Percentiles rank a stretch among this genome's conserved stretches.
These are phyloP conservation scores for Fragosphaeria purpurea DNA, from an alignment of 2,329 filamentous ascomycete species.

Conservation along the genomic window DNA sequence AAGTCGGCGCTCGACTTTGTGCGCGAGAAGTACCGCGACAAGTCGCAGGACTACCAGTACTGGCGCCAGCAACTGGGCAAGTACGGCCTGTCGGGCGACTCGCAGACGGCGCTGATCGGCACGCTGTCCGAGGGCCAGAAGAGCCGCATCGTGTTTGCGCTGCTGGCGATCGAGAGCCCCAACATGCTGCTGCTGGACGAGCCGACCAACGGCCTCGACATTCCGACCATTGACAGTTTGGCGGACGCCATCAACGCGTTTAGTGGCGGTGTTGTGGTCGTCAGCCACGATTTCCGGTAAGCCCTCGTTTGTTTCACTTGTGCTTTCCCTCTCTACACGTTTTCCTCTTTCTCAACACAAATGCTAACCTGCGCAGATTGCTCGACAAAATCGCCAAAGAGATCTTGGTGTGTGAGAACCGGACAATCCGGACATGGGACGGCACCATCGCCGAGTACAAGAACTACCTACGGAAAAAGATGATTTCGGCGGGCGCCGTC, in stretches of 20 bases:
- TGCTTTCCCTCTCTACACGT: neutral
- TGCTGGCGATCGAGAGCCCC: conserved; percentile 87
- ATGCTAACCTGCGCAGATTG: conserved; percentile 46
- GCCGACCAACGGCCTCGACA: conserved; percentile 98
- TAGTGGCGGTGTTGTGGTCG: conserved; percentile 92
- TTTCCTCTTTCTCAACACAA: neutral
- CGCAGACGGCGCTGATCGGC: conserved; percentile 95
- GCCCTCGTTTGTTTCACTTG: conserved; percentile 18
- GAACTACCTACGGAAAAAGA: conserved; percentile 98
- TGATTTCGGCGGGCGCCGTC: conserved; percentile 79
- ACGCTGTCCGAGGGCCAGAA: conserved; percentile 97
- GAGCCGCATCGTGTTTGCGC: conserved; percentile 93
- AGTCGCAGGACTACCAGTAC: conserved; percentile 97
- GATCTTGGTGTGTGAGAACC: conserved; percentile 98
- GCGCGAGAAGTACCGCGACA: conserved; percentile 80
- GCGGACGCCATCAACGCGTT: conserved; percentile 97
- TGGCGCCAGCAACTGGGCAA: conserved; percentile 95
- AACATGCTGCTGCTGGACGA: conserved; percentile 99
- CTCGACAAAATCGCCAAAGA: conserved; percentile 99
- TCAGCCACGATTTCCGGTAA: conserved; percentile 98
- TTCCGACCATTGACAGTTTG: conserved; percentile 93
- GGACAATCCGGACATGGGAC: conserved; percentile 82
- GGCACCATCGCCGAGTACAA: conserved; percentile 92
- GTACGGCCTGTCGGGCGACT: conserved; percentile 86
- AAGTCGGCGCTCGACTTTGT: conserved; percentile 98